A percentile compares a stretch with the other conserved stretches of the same genome.
phyloP scores from a whole-genome alignment of 2,329 filamentous ascomycete genomes.

The Metarhizium brunneum region DNA sequence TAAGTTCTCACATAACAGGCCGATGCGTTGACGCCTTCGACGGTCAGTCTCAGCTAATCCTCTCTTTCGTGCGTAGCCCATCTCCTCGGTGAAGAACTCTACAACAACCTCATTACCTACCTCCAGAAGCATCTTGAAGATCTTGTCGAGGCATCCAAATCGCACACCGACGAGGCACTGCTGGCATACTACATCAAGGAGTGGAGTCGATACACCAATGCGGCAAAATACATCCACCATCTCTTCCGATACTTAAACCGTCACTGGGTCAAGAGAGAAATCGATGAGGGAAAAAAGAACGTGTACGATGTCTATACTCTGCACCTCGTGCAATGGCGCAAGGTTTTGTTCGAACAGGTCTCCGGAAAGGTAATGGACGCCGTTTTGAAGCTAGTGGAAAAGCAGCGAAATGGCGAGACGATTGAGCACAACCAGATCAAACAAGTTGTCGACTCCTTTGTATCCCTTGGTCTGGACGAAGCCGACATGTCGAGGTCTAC shows the following conservation, averaged over 20 bases:
- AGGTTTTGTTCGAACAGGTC: constrained; percentile 78
- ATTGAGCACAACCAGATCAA: constrained; percentile 97
- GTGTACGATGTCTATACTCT: constrained; percentile 97
- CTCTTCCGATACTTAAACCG: constrained; percentile 93
- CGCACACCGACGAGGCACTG: constrained; percentile 81
- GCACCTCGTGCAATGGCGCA: constrained; percentile 90
- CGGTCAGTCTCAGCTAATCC: neutral
- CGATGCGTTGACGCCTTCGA: neutral
- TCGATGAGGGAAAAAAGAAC: constrained; percentile 97
- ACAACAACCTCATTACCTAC: constrained; percentile 83
- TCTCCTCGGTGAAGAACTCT: constrained; percentile 89
- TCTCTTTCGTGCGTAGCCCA: constrained; percentile 51
- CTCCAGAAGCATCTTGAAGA: constrained; percentile 66
- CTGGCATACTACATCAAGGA: constrained; percentile 91
- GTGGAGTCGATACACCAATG: constrained; percentile 92
- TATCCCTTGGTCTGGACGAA: constrained; percentile 90
- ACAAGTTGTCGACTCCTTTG: constrained; percentile 91
- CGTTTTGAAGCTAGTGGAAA: constrained; percentile 90
- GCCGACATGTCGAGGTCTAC: constrained; percentile 89
- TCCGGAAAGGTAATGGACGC: constrained; percentile 88
- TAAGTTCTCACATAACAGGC: constrained; percentile 21
- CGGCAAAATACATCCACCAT: constrained; percentile 96
- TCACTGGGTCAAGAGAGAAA: constrained; percentile 98
- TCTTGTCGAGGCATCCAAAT: constrained; percentile 63
- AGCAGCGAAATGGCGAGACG: constrained; percentile 93